Evolutionary conservation across 1,284 basidiomycete genomes (phyloP).

Genomic region (Taiwanofungus camphoratus): DNA sequence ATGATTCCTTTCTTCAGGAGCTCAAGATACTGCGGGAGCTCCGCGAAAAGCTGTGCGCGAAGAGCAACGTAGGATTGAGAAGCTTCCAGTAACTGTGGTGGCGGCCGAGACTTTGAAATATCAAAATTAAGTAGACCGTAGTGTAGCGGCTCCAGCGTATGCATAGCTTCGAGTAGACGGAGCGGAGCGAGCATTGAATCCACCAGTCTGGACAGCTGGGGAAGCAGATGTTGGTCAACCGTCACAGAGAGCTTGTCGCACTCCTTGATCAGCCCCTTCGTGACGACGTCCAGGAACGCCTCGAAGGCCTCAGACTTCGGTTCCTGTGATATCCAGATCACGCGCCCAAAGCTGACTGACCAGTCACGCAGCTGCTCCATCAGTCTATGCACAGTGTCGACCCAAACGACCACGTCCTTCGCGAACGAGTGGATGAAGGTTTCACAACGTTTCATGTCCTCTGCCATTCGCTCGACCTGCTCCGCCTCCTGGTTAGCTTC

Average conservation of each 20-base stretch:
- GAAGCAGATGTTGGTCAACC: slow-evolving; percentile 48
- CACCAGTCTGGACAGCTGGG: slow-evolving; percentile 48
- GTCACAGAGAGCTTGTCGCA: slow-evolving; percentile 42
- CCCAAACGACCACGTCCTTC: slow-evolving; percentile 57
- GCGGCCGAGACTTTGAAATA: slow-evolving; percentile 55
- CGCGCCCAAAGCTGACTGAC: slow-evolving; percentile 58
- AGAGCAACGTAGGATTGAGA: slow-evolving; percentile 71
- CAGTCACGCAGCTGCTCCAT: slow-evolving; percentile 47
- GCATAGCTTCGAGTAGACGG: slow-evolving; percentile 63
- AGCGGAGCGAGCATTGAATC: slow-evolving; percentile 54
- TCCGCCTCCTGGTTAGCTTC: slow-evolving; percentile 46
- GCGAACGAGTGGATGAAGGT: slow-evolving; percentile 54
- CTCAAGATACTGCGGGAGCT: slow-evolving; percentile 59
- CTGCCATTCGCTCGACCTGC: slow-evolving; percentile 48
- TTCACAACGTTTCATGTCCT: slow-evolving; percentile 41
- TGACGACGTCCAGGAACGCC: slow-evolving; percentile 60
- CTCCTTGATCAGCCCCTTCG: slow-evolving; percentile 46
- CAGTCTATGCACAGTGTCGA: slow-evolving; percentile 39
- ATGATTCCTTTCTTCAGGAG: slow-evolving; percentile 54
- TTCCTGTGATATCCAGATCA: slow-evolving; percentile 56
- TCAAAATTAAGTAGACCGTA: slow-evolving; percentile 58
- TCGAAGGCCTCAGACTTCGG: slow-evolving; percentile 61
- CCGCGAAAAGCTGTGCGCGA: slow-evolving; percentile 58
- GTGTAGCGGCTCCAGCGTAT: slow-evolving; percentile 63
- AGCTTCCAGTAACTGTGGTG: slow-evolving; percentile 57